These are phyloP conservation scores for Mercurialis annua DNA, from an alignment of 345 rosid genomes.

Conservation along the genomic window DNA sequence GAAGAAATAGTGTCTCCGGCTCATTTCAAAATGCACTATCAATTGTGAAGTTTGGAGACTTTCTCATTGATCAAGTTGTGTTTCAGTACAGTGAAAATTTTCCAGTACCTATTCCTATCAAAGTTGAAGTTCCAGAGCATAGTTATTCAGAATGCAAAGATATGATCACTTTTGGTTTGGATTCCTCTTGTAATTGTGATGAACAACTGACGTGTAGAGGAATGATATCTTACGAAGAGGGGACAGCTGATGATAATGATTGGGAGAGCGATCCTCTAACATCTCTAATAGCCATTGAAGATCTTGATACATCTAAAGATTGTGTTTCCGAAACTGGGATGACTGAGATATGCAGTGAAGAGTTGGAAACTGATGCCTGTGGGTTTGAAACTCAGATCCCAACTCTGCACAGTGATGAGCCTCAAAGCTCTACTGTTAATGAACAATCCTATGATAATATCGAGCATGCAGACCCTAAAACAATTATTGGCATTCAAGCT, in stretches of 20 bases:
- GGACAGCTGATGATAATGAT: background rate
- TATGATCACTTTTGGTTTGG: slow-evolving; percentile 13
- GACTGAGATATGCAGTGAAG: slow-evolving; percentile 14
- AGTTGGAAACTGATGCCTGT: background rate
- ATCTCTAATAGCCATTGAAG: background rate
- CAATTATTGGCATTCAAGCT: slow-evolving; percentile 17
- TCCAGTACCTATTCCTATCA: slow-evolving; percentile 27
- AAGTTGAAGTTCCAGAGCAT: slow-evolving; percentile 41
- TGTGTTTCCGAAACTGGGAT: background rate
- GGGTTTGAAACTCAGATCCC: background rate
- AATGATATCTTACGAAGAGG: slow-evolving; percentile 10
- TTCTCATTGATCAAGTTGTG: slow-evolving; percentile 8
- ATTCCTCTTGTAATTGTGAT: slow-evolving; percentile 19
- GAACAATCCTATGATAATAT: slow-evolving; percentile 4
- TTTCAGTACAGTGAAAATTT: slow-evolving; percentile 17
- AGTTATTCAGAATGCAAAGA: slow-evolving; percentile 30
- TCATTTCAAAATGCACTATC: slow-evolving; percentile 20
- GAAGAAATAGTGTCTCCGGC: slow-evolving; percentile 15
- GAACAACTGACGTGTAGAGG: slow-evolving; percentile 22
- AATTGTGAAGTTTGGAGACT: slow-evolving; percentile 20
- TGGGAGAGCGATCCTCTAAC: background rate
- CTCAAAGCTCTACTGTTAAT: background rate
- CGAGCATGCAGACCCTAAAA: slow-evolving; percentile 21
- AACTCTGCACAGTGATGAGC: background rate
- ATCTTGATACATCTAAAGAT: background rate